Conservation (phyloP, 192 early-diverging fungal species). For the Podila clonocystis region DNA sequence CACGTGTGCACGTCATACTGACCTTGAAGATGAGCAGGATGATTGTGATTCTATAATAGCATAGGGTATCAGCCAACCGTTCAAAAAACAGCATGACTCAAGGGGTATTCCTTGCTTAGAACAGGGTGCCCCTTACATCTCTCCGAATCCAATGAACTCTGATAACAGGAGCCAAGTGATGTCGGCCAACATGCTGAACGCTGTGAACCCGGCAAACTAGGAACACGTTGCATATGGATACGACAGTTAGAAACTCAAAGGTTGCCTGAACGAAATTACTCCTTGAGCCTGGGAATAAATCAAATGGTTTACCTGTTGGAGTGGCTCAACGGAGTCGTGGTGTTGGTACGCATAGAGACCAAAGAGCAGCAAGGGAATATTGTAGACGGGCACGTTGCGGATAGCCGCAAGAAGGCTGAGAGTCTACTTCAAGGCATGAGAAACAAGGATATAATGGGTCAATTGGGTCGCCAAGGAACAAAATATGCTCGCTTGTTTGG, state of each 20-base stretch:
- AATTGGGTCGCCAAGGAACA: not conserved
- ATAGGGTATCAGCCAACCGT: no score
- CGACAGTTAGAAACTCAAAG: not conserved
- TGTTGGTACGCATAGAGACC: constrained; percentile 62
- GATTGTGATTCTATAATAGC: constrained; percentile 44
- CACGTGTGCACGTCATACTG: not conserved
- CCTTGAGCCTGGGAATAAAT: not conserved
- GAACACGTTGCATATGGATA: not conserved
- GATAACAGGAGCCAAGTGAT: constrained; percentile 58
- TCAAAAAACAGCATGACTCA: not conserved
- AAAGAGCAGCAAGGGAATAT: constrained; percentile 63
- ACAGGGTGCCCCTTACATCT: constrained; percentile 37
- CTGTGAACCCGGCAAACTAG: constrained; percentile 58
- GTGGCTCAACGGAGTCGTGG: constrained; percentile 60
- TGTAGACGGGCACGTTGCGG: constrained; percentile 58
- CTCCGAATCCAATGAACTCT: constrained; percentile 49
- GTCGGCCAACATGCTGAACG: constrained; percentile 58
- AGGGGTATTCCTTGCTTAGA: constrained; percentile 11
- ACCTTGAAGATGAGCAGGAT: constrained; percentile 53
- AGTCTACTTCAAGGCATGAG: constrained; percentile 27
- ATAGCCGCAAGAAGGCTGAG: constrained; percentile 58
- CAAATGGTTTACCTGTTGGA: constrained; percentile 53
- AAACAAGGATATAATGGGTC: not conserved
- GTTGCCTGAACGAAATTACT: no score
- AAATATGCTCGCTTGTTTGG: not conserved